Base-by-base conservation (phyloP, 106 monocot genomes). In the Allium cepa region DNA sequence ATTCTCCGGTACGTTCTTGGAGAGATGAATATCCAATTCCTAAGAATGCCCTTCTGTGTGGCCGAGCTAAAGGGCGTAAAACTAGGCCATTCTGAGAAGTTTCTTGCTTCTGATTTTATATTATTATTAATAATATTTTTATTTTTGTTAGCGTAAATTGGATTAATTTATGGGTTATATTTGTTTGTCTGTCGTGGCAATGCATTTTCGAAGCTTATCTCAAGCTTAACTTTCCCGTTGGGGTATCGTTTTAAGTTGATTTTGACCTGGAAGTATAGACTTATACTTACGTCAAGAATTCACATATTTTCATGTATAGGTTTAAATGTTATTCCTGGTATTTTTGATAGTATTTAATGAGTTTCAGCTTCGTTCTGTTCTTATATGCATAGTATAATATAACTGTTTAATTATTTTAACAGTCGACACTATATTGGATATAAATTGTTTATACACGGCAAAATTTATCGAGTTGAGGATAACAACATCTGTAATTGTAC, bases 11-110 rank as follows among this genome's bases (percentile, higher is more conserved):
- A 7, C 73, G 53, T 53, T 78, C 74, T 6, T 82, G 59, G 78
- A 47, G 78, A 11, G 78, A 82, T 17, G 82, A 82, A 59, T 60
- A 74, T 36, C 74, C 77, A 4, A 82, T 78, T 26, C 82, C 82
- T 5, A 69, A 49, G 57, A 83, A 83, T 27, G 82, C 82, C 9
- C 78, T 83, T 14, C 78, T 83, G 17, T 83, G 82, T 47, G 82
- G 82, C 49, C 78, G 75, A 4, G 82, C 82, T 10, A 18, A 70
- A 1, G 78, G 82, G 46, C 72, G 64, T 17, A 71, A 71, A 45
- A 80, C 80, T 6, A 59, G 80, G 67, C 80, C 80, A 8, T 60
- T 80, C 51, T 75, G 50, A 64, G 45, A 11, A 11, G 15, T 12
- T 55, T 8, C 71, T 15, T 17, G 56, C 9, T 10, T 11, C 7